phyloP scores from a whole-genome alignment of 257 asterid species.

The Misopates orontium region DNA sequence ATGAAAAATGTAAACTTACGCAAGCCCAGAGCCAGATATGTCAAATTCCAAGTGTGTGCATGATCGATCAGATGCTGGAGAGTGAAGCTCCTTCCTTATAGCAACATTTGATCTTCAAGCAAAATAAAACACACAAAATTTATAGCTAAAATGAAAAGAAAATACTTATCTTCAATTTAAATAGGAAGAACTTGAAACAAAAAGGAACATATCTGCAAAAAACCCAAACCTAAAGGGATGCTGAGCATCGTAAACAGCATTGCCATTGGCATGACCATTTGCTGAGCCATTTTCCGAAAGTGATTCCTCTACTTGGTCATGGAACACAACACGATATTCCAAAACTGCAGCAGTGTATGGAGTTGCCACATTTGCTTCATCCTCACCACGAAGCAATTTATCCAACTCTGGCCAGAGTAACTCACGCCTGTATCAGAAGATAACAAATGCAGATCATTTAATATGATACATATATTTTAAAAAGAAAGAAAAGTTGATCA shows the following conservation, averaged over 20 bases:
- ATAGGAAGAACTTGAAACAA: background rate
- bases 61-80: constrained; percentile 91
- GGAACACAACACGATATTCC: constrained; percentile 85
- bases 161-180: background rate
- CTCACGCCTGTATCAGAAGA: constrained; percentile 70
- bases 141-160: constrained; percentile 19
- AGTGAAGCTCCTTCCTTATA: constrained; percentile 87
- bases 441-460: constrained; percentile 5
- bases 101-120: constrained; percentile 76
- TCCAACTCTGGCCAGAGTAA: constrained; percentile 93
- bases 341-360: constrained; percentile 92
- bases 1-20: constrained; percentile 45
- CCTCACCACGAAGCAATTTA: constrained; percentile 61
- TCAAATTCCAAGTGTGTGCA: constrained; percentile 98
- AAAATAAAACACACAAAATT: constrained; percentile 17
- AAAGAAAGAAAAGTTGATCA: background rate
- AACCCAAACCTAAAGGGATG: constrained; percentile 76
- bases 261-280: constrained; percentile 63
- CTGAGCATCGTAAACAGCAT: constrained; percentile 72
- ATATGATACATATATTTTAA: background rate
- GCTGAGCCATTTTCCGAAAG: constrained; percentile 41
- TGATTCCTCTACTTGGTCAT: constrained; percentile 46
- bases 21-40: constrained; percentile 84
- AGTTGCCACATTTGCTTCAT: constrained; percentile 65
- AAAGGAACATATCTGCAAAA: constrained; percentile 3